phyloP scores from a whole-genome alignment of 139 green algal species.

The Spirogloea muscicola region DNA sequence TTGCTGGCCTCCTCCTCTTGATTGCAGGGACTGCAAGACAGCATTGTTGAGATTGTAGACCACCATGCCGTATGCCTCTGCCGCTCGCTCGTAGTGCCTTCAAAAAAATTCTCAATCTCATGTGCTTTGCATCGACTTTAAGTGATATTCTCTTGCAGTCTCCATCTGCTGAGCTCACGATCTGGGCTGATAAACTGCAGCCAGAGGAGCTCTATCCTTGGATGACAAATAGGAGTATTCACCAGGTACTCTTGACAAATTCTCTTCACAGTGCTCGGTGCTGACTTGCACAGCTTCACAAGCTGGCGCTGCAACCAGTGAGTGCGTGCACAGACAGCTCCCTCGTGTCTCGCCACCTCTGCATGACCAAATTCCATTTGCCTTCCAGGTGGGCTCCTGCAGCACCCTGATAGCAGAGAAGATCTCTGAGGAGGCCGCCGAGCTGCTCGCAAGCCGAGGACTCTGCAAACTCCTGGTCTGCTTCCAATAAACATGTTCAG shows the following conservation, averaged over 20 bases:
- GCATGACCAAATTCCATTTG: background rate
- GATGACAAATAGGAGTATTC: constrained; percentile 15
- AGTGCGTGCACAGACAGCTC: background rate
- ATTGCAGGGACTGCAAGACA: constrained; percentile 2
- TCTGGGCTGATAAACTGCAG: constrained; percentile 3
- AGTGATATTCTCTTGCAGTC: background rate
- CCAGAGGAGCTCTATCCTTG: constrained; percentile 1
- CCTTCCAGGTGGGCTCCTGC: constrained; percentile 19
- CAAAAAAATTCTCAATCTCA: too few relatives aligned
- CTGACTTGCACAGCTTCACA: too few relatives aligned
- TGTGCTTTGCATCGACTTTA: too few relatives aligned
- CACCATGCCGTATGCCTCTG: background rate
- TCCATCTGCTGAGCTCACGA: background rate
- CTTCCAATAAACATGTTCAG: too few relatives aligned
- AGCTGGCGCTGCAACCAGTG: too few relatives aligned
- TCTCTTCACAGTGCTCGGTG: background rate
- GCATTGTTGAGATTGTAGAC: constrained; percentile 23
- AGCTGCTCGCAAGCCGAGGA: constrained; percentile 12
- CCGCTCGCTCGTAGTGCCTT: background rate
- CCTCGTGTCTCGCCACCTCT: background rate
- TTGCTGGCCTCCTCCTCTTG: background rate
- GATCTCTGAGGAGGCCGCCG: constrained; percentile 6
- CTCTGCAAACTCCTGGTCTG: constrained; percentile 15
- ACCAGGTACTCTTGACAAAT: background rate
- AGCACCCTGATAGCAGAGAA: constrained; percentile 23